A percentile compares a stretch with the other conserved stretches of the same genome.
Evolutionary conservation across 1,284 basidiomycete genomes (phyloP).

Genomic region (Rhodotorula sp.): DNA sequence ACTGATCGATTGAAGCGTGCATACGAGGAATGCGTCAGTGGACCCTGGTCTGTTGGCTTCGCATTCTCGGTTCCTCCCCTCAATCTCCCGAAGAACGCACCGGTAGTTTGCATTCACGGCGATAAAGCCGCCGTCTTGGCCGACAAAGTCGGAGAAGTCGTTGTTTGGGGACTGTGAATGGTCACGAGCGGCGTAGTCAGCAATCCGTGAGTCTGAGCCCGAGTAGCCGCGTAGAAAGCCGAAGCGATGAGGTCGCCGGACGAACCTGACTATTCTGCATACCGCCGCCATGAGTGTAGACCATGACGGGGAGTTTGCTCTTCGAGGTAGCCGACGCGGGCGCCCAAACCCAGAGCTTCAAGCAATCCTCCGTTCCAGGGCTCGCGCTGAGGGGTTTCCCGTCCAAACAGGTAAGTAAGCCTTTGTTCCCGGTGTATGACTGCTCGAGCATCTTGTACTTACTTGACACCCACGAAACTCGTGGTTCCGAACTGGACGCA

Average conservation of each 20-base stretch:
- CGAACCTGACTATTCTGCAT: constrained; percentile 22
- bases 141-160: constrained; percentile 36
- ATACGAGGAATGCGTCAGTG: background rate
- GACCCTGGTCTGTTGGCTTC: background rate
- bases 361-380: constrained; percentile 35
- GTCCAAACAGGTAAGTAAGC: no score
- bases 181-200: background rate
- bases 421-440: no score
- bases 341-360: constrained; percentile 39
- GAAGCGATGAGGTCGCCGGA: background rate
- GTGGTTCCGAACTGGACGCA: constrained; percentile 34
- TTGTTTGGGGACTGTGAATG: constrained; percentile 30
- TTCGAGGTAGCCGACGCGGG: constrained; percentile 30
- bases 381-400: constrained; percentile 4
- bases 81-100: constrained; percentile 11
- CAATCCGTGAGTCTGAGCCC: no score
- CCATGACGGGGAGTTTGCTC: constrained; percentile 34
- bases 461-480: constrained; percentile 28
- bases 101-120: constrained; percentile 38
- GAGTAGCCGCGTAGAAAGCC: no score
- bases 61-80: no score
- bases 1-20: background rate
- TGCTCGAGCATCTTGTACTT: no score
- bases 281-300: constrained; percentile 25
- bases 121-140: constrained; percentile 30